Evolutionary conservation across 768 basidiomycete species (phyloP).

Genomic region (Cubamyces sp.): DNA sequence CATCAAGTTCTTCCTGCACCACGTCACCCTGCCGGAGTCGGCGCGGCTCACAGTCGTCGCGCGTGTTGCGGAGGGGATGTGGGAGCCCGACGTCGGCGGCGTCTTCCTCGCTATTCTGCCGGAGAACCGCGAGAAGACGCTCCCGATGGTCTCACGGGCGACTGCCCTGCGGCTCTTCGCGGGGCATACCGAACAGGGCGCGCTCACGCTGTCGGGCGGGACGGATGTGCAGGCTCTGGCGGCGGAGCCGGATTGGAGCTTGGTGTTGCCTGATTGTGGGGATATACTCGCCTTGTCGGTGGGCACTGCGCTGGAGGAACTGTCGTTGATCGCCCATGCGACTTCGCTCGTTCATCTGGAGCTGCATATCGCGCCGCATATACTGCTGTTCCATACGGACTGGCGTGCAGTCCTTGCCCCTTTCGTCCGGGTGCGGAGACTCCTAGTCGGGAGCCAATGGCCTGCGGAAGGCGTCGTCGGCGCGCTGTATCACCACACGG

Average conservation of each 20-base stretch:
- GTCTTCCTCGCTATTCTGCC: slow-evolving; percentile 5
- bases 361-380: slow-evolving; percentile 6
- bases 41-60: neutral
- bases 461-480: neutral
- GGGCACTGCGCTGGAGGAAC: neutral
- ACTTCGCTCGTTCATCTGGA: neutral
- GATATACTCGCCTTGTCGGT: neutral
- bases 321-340: neutral
- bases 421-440: neutral
- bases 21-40: neutral
- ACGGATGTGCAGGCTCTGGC: neutral
- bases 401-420: neutral
- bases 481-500: neutral
- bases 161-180: slow-evolving; percentile 2
- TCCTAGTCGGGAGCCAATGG: slow-evolving; percentile 6
- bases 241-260: neutral
- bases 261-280: neutral
- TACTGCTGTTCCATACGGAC: slow-evolving; percentile 4
- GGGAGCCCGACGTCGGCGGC: slow-evolving; percentile 3
- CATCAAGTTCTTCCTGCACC: slow-evolving; percentile 7
- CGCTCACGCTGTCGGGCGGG: neutral
- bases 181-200: neutral
- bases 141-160: neutral
- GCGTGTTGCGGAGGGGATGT: slow-evolving; percentile 8
- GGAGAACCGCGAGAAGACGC: neutral